Conservation (phyloP, 495 filamentous ascomycete species). For the Penicillium riverlandense region DNA sequence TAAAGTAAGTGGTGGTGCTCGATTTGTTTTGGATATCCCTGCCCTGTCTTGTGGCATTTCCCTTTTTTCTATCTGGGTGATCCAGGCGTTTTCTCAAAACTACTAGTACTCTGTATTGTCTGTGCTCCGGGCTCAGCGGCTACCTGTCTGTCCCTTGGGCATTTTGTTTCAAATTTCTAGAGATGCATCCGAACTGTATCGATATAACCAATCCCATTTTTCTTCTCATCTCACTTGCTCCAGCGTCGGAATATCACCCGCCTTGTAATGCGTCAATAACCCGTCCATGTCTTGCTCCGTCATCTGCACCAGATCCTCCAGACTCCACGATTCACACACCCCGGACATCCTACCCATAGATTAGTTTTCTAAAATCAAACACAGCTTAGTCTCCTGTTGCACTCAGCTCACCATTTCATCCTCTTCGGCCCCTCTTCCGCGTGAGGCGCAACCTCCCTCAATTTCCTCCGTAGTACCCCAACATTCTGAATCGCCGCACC, state of each 20-base stretch:
- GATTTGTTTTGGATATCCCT: constrained; percentile 30
- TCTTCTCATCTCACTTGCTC: constrained; percentile 19
- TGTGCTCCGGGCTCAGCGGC: background rate
- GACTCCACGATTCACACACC: constrained; percentile 79
- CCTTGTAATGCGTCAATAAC: constrained; percentile 61
- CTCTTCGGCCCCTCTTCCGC: constrained; percentile 72
- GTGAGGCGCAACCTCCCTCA: constrained; percentile 68
- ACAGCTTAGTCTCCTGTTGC: no score
- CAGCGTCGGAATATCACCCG: constrained; percentile 35
- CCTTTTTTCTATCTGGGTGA: no score
- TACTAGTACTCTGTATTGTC: background rate
- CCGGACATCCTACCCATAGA: constrained; percentile 62
- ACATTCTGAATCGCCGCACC: constrained; percentile 80
- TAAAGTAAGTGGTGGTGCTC: constrained; percentile 2
- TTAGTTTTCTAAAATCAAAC: background rate
- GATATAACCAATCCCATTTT: constrained; percentile 13
- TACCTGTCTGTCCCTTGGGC: constrained; percentile 1
- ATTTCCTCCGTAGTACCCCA: constrained; percentile 68
- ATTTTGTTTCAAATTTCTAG: constrained; percentile 15
- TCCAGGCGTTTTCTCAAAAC: constrained; percentile 1
- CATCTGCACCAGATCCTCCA: constrained; percentile 83
- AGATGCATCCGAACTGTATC: constrained; percentile 22
- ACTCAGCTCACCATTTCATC: constrained; percentile 70
- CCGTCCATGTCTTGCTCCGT: constrained; percentile 76
- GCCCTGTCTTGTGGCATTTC: constrained; percentile 15